Percentiles rank a stretch among this genome's conserved stretches.
Evolutionary conservation across 148 eudicot genomes (phyloP).

Genomic region (Pharnaceum exiguum): DNA sequence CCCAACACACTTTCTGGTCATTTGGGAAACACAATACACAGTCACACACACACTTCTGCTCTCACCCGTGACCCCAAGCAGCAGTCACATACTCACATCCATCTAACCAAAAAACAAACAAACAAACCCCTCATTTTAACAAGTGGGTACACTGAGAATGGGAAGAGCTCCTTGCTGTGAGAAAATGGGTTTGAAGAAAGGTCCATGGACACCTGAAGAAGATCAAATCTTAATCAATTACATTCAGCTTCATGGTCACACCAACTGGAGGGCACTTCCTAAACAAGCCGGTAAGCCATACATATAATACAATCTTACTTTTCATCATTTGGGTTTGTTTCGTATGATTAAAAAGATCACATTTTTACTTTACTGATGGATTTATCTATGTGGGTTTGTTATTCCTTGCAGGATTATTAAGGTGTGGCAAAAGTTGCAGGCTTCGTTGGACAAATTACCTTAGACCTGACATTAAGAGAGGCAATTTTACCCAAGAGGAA

Average conservation of each 20-base stretch:
- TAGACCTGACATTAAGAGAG: slow-evolving; percentile 67
- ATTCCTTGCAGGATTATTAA: slow-evolving; percentile 42
- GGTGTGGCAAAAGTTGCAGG: slow-evolving; percentile 81
- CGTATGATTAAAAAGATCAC: no score
- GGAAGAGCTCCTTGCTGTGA: slow-evolving; percentile 46
- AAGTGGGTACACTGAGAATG: no score
- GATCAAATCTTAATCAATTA: slow-evolving; percentile 30
- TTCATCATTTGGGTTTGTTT: not conserved
- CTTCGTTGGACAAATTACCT: slow-evolving; percentile 69
- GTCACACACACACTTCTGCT: no score
- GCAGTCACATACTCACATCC: no score
- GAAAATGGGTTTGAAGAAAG: slow-evolving; percentile 45
- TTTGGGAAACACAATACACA: no score
- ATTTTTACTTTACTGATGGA: not conserved
- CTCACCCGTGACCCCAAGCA: no score
- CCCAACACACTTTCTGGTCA: no score
- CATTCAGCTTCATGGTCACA: slow-evolving; percentile 29
- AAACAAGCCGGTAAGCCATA: slow-evolving; percentile 34
- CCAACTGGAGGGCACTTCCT: slow-evolving; percentile 48
- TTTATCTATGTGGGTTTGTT: not conserved
- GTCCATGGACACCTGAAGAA: slow-evolving; percentile 47
- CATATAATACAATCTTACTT: no score
- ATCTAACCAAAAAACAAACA: no score
- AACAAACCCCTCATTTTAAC: no score
- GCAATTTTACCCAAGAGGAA: slow-evolving; percentile 61